Base-by-base conservation (phyloP, 441 rosid genomes). In the Erodium trifolium region DNA sequence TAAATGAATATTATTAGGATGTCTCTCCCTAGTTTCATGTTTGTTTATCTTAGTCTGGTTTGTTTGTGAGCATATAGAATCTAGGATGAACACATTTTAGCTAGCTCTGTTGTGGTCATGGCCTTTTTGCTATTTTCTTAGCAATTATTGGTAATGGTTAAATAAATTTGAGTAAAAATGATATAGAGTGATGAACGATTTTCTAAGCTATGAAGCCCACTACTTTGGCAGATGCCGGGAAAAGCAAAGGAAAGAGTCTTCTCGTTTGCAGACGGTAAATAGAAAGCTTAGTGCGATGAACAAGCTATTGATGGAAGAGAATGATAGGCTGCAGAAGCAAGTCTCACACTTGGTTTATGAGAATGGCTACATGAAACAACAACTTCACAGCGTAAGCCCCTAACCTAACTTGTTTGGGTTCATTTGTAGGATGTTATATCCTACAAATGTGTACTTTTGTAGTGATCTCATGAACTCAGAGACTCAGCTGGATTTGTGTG, bases 231-330 rank as follows among this genome's bases (percentile, higher is more conserved):
- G 98, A 81, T 95, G 99, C 80, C 87, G 99, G 71, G 99, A 95
- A 82, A 95, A 95, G 87, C 99, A 92, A 77, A 85, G 97, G 69
- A 95, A 95, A 78, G 99, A 95, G 82, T 69, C 98, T 71, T 95
- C 98, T 5, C 84, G 97, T 76, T 89, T 95, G 3, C 98, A 90
- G 78, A 86, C 93, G 1, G 98, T 95, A 65, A 95, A 95, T 69
- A 77, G 97, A 75, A 95, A 95, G 77, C 78, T 95, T 68, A 68
- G 95, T 8, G 98, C 99, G 4, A 95, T 95, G 99, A 95, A 92
- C 77, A 92, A 90, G 78, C 85, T 95, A 65, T 80, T 95, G 74
- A 95, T 95, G 99, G 99, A 95, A 78, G 98, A 95, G 85, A 95
- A 95, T 73, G 99, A 95, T 79, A 87, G 99, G 18, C 63, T 95